Evolutionary conservation across 148 eudicot species (phyloP).

Genomic region (Chenopodium formosanum): DNA sequence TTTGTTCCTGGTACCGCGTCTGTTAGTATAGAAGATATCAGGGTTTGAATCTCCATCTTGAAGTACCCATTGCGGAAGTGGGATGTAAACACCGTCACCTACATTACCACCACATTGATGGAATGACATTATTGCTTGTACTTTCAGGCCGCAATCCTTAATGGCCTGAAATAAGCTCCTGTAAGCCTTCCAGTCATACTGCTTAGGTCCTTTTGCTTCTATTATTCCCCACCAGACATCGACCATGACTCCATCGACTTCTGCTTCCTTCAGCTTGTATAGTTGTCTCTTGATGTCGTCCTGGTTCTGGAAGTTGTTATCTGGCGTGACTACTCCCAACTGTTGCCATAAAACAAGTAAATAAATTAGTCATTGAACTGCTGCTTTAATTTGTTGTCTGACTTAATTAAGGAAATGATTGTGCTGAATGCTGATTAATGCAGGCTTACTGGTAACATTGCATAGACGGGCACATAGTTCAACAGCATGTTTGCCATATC

Average conservation of each 20-base stretch:
- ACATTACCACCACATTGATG: slow-evolving; percentile 87
- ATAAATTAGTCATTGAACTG: neutral
- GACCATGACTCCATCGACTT: slow-evolving; percentile 79
- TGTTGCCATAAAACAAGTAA: slow-evolving; percentile 13
- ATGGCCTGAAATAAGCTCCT: slow-evolving; percentile 54
- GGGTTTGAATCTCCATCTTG: slow-evolving; percentile 52
- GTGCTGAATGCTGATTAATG: too few species aligned
- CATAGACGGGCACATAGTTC: slow-evolving; percentile 80
- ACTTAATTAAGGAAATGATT: neutral
- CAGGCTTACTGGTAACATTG: slow-evolving; percentile 74
- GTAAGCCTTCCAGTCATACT: slow-evolving; percentile 72
- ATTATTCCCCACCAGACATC: slow-evolving; percentile 96
- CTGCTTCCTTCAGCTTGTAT: slow-evolving; percentile 52
- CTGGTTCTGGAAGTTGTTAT: slow-evolving; percentile 47
- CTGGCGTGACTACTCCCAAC: slow-evolving; percentile 51
- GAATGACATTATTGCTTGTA: slow-evolving; percentile 78
- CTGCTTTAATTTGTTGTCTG: neutral
- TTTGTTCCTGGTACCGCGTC: slow-evolving; percentile 45
- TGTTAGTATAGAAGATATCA: slow-evolving; percentile 69
- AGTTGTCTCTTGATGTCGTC: slow-evolving; percentile 46
- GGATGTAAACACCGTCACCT: slow-evolving; percentile 70
- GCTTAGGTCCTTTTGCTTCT: slow-evolving; percentile 68
- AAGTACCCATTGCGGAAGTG: slow-evolving; percentile 70
- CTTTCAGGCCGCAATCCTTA: slow-evolving; percentile 45
- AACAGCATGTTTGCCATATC: slow-evolving; percentile 43